Base-by-base conservation (phyloP, 768 basidiomycete species). In the Daedaleopsis nitida region DNA sequence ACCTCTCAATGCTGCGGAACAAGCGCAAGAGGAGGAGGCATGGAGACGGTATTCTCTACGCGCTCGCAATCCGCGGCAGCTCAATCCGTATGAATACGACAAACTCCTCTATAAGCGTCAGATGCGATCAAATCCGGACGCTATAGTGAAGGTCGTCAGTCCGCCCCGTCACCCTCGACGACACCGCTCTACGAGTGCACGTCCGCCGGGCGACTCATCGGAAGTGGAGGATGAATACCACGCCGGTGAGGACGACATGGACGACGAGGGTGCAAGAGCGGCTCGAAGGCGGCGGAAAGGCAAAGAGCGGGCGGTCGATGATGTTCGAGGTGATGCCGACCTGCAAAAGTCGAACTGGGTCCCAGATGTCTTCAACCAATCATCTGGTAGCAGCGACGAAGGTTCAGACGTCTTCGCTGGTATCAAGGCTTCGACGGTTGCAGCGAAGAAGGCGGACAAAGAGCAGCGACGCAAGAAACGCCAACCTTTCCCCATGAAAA, bases 11-110 rank as follows among this genome's bases (percentile, higher is more conserved):
- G 47, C 47, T 13, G 47, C 7, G 8, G 32, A 32, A 10, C 55
- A 21, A 39, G 48, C 39, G 5, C 42, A 48, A 50, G 47, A 48
- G 21, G 55, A 38, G 6, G 47, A 48, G 19, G 61, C 27, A 32
- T 32, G 55, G 19, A 65, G 62, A 34, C 65, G 86, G 35, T 88
- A 89, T 69, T 73, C 82, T 0, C 74, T 91, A 39, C 85, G 89
- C 38, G 66, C 69, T 49, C 82, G 90, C 21, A 74, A 80, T 35
- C 71, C 79, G 39, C 76, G 80, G 19, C 90, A 92, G 67, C 61
- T 85, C 16, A 79, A 82, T 13, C 90, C 90, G 1, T 92, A 86
- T 65, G 78, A 76, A 12, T 79, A 80, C 37, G 89, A 91, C 59
- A 75, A 81, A 54, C 44, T 75, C 12, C 43, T 72, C 39, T 91